Conservation (phyloP, 768 basidiomycete genomes). For the Aureoboletus auriporus region DNA sequence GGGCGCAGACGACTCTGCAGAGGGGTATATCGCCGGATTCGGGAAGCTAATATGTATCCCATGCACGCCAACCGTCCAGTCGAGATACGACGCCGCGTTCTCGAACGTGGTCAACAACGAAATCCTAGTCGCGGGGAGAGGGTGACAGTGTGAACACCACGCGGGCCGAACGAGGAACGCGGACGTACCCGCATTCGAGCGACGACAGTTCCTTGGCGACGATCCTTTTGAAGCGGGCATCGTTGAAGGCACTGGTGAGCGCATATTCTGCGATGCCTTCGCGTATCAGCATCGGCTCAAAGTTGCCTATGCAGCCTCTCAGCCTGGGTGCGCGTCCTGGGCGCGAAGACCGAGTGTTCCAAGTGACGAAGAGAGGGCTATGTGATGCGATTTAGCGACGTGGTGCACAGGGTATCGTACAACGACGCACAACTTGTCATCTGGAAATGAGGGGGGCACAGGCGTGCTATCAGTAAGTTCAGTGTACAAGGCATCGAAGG, state of each 20-base stretch:
- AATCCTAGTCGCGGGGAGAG: conserved; percentile 45
- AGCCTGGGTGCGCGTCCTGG: conserved; percentile 60
- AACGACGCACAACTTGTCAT: conserved; percentile 72
- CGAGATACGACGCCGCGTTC: conserved; percentile 76
- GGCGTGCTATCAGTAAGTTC: conserved; percentile 53
- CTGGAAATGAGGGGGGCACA: conserved; percentile 57
- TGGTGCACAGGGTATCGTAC: conserved; percentile 14
- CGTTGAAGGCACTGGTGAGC: conserved; percentile 84
- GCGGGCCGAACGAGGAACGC: neutral
- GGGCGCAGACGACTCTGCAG: conserved; percentile 50
- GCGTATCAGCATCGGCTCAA: conserved; percentile 68
- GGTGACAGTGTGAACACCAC: too few species aligned
- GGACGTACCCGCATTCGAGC: conserved; percentile 83
- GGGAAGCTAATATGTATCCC: conserved; percentile 89
- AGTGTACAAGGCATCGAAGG: conserved; percentile 79
- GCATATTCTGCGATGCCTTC: conserved; percentile 88
- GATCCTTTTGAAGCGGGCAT: conserved; percentile 82
- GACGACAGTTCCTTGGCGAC: conserved; percentile 67
- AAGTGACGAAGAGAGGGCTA: conserved; percentile 90
- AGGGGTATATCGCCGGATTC: conserved; percentile 61
- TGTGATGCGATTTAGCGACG: conserved; percentile 3
- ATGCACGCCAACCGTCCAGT: conserved; percentile 91
- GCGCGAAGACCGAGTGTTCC: conserved; percentile 72
- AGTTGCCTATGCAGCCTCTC: conserved; percentile 94
- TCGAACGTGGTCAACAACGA: conserved; percentile 95